Conservation (phyloP, 148 eudicot species). For the Vaccinium corymbosum region DNA sequence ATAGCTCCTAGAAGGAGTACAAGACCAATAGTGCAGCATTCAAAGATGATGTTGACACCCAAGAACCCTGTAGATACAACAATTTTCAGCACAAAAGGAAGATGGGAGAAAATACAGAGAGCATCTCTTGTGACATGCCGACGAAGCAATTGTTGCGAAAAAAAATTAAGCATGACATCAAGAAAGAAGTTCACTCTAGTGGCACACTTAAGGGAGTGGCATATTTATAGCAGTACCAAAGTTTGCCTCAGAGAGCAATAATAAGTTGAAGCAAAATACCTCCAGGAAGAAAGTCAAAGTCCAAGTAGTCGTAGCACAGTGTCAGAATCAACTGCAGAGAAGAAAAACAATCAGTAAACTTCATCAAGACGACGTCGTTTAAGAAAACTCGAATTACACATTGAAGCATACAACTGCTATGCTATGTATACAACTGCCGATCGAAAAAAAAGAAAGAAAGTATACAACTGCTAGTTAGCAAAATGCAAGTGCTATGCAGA, state of each 20-base stretch:
- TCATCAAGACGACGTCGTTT: no score
- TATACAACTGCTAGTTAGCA: neutral
- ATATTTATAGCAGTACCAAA: neutral
- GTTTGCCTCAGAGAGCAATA: neutral
- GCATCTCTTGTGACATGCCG: neutral
- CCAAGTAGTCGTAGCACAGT: neutral
- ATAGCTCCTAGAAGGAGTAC: neutral
- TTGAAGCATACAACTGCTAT: no score
- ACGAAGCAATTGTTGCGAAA: neutral
- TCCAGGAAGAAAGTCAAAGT: neutral
- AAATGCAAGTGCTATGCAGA: neutral
- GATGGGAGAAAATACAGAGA: neutral
- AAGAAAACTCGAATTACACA: no score
- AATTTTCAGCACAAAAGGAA: neutral
- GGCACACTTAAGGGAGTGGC: no score
- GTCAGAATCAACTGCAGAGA: neutral
- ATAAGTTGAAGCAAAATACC: neutral
- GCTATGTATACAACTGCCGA: no score
- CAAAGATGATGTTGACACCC: neutral
- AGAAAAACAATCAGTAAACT: neutral
- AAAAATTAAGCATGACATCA: neutral
- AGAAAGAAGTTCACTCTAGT: neutral
- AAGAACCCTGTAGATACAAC: neutral
- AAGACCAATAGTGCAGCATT: neutral
- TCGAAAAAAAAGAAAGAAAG: no score